Conservation (phyloP, 2,329 filamentous ascomycete species). For the Xylariales sp. region DNA sequence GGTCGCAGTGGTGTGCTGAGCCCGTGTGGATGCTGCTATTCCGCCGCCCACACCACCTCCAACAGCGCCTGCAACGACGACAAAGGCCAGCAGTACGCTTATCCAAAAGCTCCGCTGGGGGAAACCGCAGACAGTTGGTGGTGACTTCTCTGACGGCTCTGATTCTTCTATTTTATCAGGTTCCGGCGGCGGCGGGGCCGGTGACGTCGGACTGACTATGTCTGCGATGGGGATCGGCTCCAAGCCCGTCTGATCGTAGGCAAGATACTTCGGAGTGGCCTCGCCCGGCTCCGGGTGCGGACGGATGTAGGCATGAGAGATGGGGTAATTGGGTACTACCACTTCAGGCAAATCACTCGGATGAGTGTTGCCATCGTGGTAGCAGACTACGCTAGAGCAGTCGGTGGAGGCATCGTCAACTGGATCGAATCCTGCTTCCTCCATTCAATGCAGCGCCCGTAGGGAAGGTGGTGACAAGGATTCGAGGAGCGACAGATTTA, state of each 20-base stretch:
- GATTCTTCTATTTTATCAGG: neutral
- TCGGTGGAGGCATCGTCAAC: too few species aligned
- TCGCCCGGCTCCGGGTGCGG: neutral
- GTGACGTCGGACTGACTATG: neutral
- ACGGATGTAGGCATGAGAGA: neutral
- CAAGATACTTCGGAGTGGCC: neutral
- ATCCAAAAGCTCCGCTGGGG: constrained; percentile 1
- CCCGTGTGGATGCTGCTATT: constrained; percentile 1
- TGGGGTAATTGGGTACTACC: neutral
- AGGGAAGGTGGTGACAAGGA: too few species aligned
- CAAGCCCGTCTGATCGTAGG: neutral
- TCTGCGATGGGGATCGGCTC: neutral
- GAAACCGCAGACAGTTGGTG: neutral
- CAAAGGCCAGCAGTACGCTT: neutral
- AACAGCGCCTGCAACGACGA: neutral
- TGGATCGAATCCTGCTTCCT: too few species aligned
- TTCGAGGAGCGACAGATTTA: too few species aligned
- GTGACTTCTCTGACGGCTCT: neutral
- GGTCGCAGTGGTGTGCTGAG: too few species aligned
- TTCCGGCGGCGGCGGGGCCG: neutral
- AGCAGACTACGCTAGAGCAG: too few species aligned
- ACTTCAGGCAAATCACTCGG: neutral
- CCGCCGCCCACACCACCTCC: constrained; percentile 3
- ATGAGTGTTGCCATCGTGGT: too few species aligned
- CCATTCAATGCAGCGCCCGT: too few species aligned